Evolutionary conservation across 129 eudicot species (phyloP), one percentile per base, ranked within the genome.

Genomic region (Calendula officinalis): DNA sequence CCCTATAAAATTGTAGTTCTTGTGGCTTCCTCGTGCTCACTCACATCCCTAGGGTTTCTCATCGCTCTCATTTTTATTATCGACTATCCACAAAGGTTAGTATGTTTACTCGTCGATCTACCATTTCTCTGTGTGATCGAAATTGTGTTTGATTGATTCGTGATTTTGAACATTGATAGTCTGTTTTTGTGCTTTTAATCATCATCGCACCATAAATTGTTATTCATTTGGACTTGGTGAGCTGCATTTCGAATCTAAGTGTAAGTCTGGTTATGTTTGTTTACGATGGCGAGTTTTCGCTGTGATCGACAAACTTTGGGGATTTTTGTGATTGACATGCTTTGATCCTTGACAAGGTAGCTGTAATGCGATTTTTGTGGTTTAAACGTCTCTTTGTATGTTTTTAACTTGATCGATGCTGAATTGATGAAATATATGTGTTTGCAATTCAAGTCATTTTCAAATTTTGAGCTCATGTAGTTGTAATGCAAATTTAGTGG

Each of bases 21-120:
- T 73, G 78, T 73, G 78, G 73, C 55, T 40, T 9, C 45, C 78
- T 49, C 78, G 47, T 41, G 78, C 61, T 59, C 78, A 64, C 34
- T 65, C 66, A 14, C 17, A 49, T 72, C 75, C 46, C 64, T 73
- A 66, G 78, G 72, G 67, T 35, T 73, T 50, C 36, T 46, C 61
- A 43, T 40, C 60, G 39, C 14, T 65, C 53, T 7, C 13, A 45
- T 27, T 64, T n/a, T 46, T 9, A 45, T 36, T 2, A 37, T 62
- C 70, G 13, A 50, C 68, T 32, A 50, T 49, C 34, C 46, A 6
- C 7, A 27, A 65, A 48, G 78, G 78, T 73, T 46, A 57, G 78
- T 48, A 10, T 3, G 35, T 49, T 30, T 15, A 10, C 51, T 10
- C 34, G 35, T 7, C 14, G 77, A 72, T 73, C 66, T 65, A 8